Conservation (phyloP, 139 green algal genomes). For the Pseudopediastrum boryanum region DNA sequence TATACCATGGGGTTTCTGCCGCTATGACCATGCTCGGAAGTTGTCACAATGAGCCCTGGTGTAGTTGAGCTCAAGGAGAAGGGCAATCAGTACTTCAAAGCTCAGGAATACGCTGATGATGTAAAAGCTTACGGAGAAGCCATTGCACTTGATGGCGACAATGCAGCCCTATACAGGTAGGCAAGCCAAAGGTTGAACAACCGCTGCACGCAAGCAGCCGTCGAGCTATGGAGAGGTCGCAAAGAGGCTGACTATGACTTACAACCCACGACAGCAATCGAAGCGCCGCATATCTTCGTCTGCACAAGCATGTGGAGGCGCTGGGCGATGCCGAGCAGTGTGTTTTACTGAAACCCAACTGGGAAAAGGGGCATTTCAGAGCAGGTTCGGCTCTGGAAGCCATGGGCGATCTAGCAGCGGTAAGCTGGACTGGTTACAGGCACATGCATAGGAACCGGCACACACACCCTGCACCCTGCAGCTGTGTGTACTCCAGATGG, state of each 20-base stretch:
- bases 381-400: constrained; percentile 36
- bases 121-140: constrained; percentile 54
- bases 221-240: not conserved
- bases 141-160: constrained; percentile 50
- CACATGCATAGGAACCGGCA: not conserved
- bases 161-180: constrained; percentile 33
- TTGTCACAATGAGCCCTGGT: too few relatives aligned
- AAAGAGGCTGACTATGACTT: not conserved
- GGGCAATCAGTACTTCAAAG: constrained; percentile 52
- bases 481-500: too few relatives aligned
- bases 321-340: constrained; percentile 51
- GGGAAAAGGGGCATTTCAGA: constrained; percentile 65
- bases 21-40: too few relatives aligned
- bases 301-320: constrained; percentile 55
- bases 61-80: too few relatives aligned
- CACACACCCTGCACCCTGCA: too few relatives aligned
- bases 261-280: constrained; percentile 53
- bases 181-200: too few relatives aligned
- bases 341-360: constrained; percentile 54
- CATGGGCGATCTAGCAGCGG: not conserved
- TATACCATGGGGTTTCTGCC: too few relatives aligned
- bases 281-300: constrained; percentile 51
- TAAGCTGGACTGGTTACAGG: not conserved
- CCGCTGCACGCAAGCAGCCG: too few relatives aligned
- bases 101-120: constrained; percentile 40